Base-by-base conservation (phyloP, 805 yeast species). In the Martiniozyma abietophila region DNA sequence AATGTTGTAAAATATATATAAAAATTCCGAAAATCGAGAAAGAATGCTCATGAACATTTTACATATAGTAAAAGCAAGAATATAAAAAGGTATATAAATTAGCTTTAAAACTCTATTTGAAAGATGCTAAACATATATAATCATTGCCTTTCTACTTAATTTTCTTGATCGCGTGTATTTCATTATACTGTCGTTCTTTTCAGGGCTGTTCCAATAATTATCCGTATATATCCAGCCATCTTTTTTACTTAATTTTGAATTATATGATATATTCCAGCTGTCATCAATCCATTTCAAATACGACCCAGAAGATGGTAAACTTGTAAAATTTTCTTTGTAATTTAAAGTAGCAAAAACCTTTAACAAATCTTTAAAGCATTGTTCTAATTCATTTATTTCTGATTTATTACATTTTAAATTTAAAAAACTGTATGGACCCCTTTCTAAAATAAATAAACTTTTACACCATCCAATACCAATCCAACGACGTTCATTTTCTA, bases 281-380 rank as follows among this genome's bases (percentile, higher is more conserved):
- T 54, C 62, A 32, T 74, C 80, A 11, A 69, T 38, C 82, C 82
- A 75, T 36, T 59, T 63, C 80, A 80, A n/a, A n/a, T n/a, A n/a
- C n/a, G n/a, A n/a, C n/a, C n/a, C n/a, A n/a, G n/a, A n/a, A n/a
- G n/a, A n/a, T n/a, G n/a, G n/a, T n/a, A n/a, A n/a, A n/a, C n/a
- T n/a, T n/a, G n/a, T n/a, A n/a, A n/a, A n/a, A n/a, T n/a, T n/a
- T n/a, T n/a, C n/a, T n/a, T n/a, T n/a, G n/a, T n/a, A n/a, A 75
- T 29, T 55, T 61, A 35, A 65, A 64, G 18, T 62, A 58, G 10
- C 59, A 46, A 9, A 35, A 38, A 39, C 56, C 62, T 40, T 59
- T 54, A 35, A 1, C 80, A 80, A 36, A 74, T 71, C 19, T 51
- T 51, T 46, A 72, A 74, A 1, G 51, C 45, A 3, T 57, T 57